phyloP scores from a whole-genome alignment of 257 asterid genomes.

The Nemophila menziesii region DNA sequence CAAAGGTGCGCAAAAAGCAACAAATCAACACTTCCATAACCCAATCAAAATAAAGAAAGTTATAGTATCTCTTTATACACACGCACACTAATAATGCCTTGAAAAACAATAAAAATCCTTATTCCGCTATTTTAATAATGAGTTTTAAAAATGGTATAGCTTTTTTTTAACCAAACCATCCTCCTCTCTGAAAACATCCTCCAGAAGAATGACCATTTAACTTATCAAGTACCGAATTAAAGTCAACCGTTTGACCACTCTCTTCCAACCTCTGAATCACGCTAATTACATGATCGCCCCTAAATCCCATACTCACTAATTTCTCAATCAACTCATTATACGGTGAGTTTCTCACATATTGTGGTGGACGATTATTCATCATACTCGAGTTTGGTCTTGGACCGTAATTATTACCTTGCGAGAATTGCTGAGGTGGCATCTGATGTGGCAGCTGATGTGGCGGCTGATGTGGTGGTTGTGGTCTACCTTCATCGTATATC shows the following conservation, averaged over 20 bases:
- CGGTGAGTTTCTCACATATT: constrained; percentile 48
- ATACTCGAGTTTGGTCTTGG: constrained; percentile 36
- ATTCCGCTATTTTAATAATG: no score
- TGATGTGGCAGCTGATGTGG: constrained; percentile 56
- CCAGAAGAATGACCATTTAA: constrained; percentile 76
- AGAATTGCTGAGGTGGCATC: constrained; percentile 39
- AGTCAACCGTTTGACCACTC: constrained; percentile 79
- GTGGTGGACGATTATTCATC: constrained; percentile 43
- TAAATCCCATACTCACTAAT: constrained; percentile 74
- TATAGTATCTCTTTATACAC: no score
- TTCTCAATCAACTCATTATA: constrained; percentile 77
- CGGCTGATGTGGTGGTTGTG: constrained; percentile 43
- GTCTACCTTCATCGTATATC: constrained; percentile 61
- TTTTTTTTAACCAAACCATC: constrained; percentile 50
- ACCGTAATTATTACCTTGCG: no score
- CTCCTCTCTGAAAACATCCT: constrained; percentile 84
- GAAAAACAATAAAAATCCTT: no score
- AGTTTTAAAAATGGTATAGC: no score
- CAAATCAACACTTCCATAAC: no score
- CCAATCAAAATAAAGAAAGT: no score
- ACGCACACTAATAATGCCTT: no score
- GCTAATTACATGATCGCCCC: constrained; percentile 61
- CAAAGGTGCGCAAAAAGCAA: no score
- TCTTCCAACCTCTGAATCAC: constrained; percentile 81
- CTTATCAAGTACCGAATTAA: constrained; percentile 61